Percentiles rank a stretch among this genome's conserved stretches.
Evolutionary conservation across 2,329 filamentous ascomycete genomes (phyloP).

Genomic region (Penicillium sp.): DNA sequence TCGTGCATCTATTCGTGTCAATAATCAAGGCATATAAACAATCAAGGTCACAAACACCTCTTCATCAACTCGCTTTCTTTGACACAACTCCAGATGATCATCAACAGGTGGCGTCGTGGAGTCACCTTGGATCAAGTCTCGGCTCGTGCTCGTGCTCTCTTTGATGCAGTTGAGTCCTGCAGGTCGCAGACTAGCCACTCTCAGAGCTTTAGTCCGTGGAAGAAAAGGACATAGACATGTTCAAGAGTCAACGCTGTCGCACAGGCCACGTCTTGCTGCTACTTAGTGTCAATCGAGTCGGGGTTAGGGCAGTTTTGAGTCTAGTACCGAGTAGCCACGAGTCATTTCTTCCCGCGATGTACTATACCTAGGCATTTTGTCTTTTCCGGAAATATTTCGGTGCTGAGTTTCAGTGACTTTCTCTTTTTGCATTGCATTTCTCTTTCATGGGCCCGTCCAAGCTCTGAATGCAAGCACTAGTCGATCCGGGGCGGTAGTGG

Average conservation of each 20-base stretch:
- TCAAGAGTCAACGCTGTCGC: background rate
- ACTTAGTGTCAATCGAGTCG: slow-evolving; percentile 10
- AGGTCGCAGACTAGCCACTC: background rate
- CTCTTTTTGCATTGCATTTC: background rate
- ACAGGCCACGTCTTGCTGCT: slow-evolving; percentile 17
- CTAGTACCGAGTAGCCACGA: background rate
- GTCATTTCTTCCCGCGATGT: background rate
- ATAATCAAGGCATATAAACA: background rate
- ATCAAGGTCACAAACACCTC: slow-evolving; percentile 1
- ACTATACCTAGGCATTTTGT: background rate
- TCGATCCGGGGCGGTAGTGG: slow-evolving; percentile 28
- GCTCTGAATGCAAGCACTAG: slow-evolving; percentile 5
- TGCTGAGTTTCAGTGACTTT: background rate
- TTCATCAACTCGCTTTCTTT: background rate
- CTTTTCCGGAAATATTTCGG: background rate
- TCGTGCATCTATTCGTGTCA: background rate
- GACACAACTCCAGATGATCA: slow-evolving; percentile 1
- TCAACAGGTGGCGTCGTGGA: background rate
- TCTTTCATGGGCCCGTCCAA: too few relatives aligned
- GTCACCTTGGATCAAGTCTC: background rate
- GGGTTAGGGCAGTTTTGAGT: background rate
- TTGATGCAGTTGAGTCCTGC: background rate
- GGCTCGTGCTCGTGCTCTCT: background rate
- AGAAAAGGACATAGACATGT: too few relatives aligned
- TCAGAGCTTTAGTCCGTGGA: background rate